A percentile compares a stretch with the other conserved stretches of the same genome.
These are phyloP conservation scores for Arctostaphylos glauca DNA, from an alignment of 148 eudicot genomes.

Conservation along the genomic window DNA sequence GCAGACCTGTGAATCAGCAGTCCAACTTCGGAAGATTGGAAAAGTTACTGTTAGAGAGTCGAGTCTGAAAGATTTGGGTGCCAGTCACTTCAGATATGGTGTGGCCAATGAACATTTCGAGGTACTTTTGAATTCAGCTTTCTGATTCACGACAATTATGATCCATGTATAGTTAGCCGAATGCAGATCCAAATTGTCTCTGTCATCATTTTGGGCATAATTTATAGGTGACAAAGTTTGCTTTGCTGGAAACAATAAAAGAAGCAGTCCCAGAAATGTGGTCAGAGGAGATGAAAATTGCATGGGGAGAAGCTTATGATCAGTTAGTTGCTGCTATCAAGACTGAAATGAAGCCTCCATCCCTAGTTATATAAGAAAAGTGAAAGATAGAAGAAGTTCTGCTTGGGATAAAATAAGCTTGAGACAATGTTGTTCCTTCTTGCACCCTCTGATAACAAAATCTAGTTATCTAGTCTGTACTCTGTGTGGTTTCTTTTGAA, in stretches of 20 bases:
- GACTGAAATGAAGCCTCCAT: constrained; percentile 58
- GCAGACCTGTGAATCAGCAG: constrained; percentile 91
- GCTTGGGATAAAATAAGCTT: background rate
- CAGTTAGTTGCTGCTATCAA: constrained; percentile 79
- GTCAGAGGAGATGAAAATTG: constrained; percentile 79
- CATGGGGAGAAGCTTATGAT: constrained; percentile 83
- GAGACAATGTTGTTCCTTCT: too few species aligned
- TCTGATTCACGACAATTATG: background rate
- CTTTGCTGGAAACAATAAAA: constrained; percentile 73
- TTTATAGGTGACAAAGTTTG: constrained; percentile 71
- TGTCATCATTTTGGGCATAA: background rate
- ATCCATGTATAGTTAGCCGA: background rate
- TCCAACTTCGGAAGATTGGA: constrained; percentile 73
- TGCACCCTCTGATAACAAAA: too few species aligned
- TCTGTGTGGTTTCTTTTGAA: too few species aligned
- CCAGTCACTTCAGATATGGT: constrained; percentile 63
- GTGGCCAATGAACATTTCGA: constrained; percentile 90
- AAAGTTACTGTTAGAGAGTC: constrained; percentile 67
- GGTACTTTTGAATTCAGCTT: constrained; percentile 32
- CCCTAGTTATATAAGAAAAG: background rate
- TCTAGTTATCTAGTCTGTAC: too few species aligned
- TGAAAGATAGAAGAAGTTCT: background rate
- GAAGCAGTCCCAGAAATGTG: constrained; percentile 90
- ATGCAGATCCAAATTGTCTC: background rate
- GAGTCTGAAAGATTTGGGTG: constrained; percentile 58